Conservation (phyloP, 2,329 filamentous ascomycete genomes). For the Aspergillus sp. region DNA sequence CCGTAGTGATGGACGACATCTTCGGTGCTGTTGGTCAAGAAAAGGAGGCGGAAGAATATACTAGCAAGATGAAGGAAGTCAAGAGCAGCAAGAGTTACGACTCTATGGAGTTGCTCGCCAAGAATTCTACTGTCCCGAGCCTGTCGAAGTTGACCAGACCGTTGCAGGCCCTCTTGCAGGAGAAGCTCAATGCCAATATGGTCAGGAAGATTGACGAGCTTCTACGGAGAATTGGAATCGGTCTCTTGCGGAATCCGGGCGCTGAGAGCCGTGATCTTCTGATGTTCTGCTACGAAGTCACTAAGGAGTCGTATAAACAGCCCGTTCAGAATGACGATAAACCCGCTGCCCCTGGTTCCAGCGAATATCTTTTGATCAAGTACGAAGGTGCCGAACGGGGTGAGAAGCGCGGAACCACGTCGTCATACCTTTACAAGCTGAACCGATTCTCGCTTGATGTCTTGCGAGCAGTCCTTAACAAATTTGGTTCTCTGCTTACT, state of each 20-base stretch:
- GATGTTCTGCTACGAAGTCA: constrained; percentile 92
- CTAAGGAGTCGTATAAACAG: constrained; percentile 74
- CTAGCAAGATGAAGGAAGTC: constrained; percentile 92
- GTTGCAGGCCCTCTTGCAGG: constrained; percentile 68
- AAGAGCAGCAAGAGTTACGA: constrained; percentile 98
- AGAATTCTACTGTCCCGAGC: constrained; percentile 66
- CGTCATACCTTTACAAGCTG: constrained; percentile 79
- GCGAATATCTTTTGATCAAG: constrained; percentile 66
- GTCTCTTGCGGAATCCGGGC: constrained; percentile 72
- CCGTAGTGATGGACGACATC: constrained; percentile 92
- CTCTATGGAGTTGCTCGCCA: constrained; percentile 88
- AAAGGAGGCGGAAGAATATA: constrained; percentile 94
- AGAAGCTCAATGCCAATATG: constrained; percentile 76
- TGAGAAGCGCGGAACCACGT: constrained; percentile 63
- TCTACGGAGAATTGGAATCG: constrained; percentile 72
- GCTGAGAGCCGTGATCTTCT: constrained; percentile 74
- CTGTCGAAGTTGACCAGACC: constrained; percentile 72
- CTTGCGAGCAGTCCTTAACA: constrained; percentile 75
- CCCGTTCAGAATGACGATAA: constrained; percentile 38
- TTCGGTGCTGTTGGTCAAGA: constrained; percentile 90
- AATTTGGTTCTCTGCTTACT: constrained; percentile 74
- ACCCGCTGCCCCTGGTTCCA: constrained; percentile 18
- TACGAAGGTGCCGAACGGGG: constrained; percentile 68
- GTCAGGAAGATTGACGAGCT: constrained; percentile 87
- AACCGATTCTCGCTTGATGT: constrained; percentile 82